Conservation (phyloP, 2,329 filamentous ascomycete genomes). For the Hypoxylon sp. region DNA sequence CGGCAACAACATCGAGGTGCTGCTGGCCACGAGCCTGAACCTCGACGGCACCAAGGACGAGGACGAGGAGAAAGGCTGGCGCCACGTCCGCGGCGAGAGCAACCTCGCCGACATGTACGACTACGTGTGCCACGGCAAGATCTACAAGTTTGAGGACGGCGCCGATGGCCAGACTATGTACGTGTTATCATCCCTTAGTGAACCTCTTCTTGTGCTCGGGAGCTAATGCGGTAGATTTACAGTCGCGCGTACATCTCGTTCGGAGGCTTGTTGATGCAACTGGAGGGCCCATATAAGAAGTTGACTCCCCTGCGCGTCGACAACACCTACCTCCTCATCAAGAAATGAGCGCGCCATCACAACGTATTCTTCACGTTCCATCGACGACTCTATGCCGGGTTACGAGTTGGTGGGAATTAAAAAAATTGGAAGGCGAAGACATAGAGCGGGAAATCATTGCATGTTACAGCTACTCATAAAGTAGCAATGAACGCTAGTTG, state of each 20-base stretch:
- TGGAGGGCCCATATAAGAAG: conserved; percentile 97
- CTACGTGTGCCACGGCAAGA: conserved; percentile 90
- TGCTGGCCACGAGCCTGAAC: conserved; percentile 86
- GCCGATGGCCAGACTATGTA: conserved; percentile 86
- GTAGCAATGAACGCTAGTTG: conserved; percentile 37
- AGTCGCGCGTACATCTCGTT: conserved; percentile 97
- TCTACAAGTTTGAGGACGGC: conserved; percentile 88
- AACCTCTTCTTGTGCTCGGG: no score
- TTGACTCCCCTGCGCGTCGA: conserved; percentile 92
- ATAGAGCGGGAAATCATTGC: conserved; percentile 26
- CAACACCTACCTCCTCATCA: conserved; percentile 91
- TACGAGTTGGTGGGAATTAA: conserved; percentile 34
- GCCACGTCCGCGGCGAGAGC: conserved; percentile 75
- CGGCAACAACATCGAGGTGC: conserved; percentile 83
- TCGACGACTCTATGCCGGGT: conserved; percentile 32
- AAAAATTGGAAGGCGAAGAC: conserved; percentile 21
- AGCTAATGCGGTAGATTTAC: conserved; percentile 37
- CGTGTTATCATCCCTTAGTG: conserved; percentile 75
- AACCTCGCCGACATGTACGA: conserved; percentile 85
- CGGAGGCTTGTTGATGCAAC: conserved; percentile 88
- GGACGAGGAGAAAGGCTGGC: conserved; percentile 76
- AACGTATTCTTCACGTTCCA: not conserved
- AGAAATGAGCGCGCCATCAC: conserved; percentile 73
- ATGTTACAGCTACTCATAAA: conserved; percentile 30
- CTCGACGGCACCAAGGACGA: conserved; percentile 77